These are phyloP conservation scores for Suillus ampliporus DNA, from an alignment of 768 basidiomycete genomes.

Conservation along the genomic window DNA sequence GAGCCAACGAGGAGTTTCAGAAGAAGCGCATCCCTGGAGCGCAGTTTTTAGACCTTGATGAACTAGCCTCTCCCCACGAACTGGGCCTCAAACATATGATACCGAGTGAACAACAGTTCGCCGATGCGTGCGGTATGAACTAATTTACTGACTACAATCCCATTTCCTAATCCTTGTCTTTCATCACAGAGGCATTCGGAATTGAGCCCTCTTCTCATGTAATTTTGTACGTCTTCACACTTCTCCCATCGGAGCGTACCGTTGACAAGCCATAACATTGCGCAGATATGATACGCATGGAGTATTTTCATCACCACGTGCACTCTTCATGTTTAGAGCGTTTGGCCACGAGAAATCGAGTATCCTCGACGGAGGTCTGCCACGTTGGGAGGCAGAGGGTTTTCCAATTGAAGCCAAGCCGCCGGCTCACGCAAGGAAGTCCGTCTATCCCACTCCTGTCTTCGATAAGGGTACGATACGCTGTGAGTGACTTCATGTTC, in stretches of 20 bases:
- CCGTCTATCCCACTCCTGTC: constrained; percentile 57
- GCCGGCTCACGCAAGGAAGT: constrained; percentile 26
- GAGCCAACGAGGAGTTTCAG: constrained; percentile 70
- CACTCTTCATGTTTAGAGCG: constrained; percentile 91
- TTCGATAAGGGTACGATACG: constrained; percentile 57
- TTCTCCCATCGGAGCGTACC: constrained; percentile 9
- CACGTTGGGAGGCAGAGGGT: constrained; percentile 76
- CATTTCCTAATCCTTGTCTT: constrained; percentile 16
- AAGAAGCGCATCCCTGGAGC: constrained; percentile 72
- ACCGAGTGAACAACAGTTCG: constrained; percentile 74
- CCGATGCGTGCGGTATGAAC: constrained; percentile 76
- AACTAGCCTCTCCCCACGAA: constrained; percentile 73
- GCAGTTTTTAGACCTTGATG: constrained; percentile 80
- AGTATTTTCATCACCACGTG: constrained; percentile 90
- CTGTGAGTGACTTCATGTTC: constrained; percentile 39
- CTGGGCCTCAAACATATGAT: constrained; percentile 95
- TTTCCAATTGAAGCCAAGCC: constrained; percentile 51
- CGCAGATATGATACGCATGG: constrained; percentile 88
- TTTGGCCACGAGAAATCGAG: constrained; percentile 89
- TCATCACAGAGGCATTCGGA: constrained; percentile 65
- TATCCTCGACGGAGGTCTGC: constrained; percentile 92
- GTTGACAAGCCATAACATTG: constrained; percentile 17
- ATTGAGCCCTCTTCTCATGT: constrained; percentile 80
- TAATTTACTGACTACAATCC: constrained; percentile 7
- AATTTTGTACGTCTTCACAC: constrained; percentile 61